Conservation (phyloP, 2,329 filamentous ascomycete genomes). For the Aureobasidium subglaciale region DNA sequence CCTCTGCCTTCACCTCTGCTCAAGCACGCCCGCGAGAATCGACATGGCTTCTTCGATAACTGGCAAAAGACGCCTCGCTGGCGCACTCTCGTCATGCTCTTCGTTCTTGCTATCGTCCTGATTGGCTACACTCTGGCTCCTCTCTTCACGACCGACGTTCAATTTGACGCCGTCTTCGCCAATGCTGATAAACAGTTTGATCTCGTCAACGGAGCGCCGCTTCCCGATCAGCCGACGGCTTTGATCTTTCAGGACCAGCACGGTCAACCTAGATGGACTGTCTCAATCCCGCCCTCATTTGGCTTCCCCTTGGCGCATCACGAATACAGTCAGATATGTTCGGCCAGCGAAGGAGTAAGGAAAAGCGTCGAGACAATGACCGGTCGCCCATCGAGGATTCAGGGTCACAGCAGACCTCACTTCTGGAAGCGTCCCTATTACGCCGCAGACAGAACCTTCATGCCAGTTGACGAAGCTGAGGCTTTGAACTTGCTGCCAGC, state of each 20-base stretch:
- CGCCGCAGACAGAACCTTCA: conserved; percentile 58
- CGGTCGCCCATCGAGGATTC: conserved; percentile 27
- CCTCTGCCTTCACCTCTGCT: conserved; percentile 21
- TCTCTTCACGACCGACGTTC: conserved; percentile 22
- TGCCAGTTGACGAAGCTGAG: conserved; percentile 70
- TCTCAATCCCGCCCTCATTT: conserved; percentile 63
- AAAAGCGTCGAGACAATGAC: conserved; percentile 26
- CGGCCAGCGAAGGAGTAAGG: conserved; percentile 43
- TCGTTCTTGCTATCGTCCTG: conserved; percentile 11
- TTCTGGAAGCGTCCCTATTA: conserved; percentile 49
- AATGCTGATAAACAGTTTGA: conserved; percentile 44
- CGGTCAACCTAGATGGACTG: conserved; percentile 67
- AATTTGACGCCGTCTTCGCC: conserved; percentile 28
- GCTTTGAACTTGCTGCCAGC: conserved; percentile 52
- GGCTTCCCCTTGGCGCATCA: conserved; percentile 59
- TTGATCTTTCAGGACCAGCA: conserved; percentile 60
- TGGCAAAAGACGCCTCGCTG: background rate
- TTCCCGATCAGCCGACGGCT: conserved; percentile 68
- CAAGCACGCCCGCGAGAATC: conserved; percentile 16
- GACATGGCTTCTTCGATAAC: conserved; percentile 5
- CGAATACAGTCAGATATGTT: conserved; percentile 64
- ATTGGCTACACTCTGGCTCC: conserved; percentile 14
- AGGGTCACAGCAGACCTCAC: conserved; percentile 33
- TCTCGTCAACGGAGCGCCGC: conserved; percentile 56
- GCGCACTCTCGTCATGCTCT: conserved; percentile 16